Base-by-base conservation (phyloP, 2,329 filamentous ascomycete genomes). In the Pseudocercospora macadamiae region DNA sequence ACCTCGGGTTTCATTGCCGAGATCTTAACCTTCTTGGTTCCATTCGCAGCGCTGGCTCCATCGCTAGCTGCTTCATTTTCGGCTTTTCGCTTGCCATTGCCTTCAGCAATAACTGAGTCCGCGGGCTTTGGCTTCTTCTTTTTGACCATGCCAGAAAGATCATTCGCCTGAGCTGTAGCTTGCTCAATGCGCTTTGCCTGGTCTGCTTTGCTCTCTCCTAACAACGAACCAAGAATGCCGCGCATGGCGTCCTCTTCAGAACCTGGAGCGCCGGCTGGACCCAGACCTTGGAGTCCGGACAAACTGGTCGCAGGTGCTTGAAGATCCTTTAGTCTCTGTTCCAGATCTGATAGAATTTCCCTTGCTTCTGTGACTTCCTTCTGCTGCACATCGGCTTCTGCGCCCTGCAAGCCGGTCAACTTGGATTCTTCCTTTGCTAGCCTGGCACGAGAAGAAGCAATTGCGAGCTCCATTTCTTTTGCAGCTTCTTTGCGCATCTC, bases 261-360 rank as follows among this genome's bases (percentile, higher is more conserved):
- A 12, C 52, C 64, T 4, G 76, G 67, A 18, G 81, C 81, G 23
- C 76, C 80, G 14, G 78, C 75, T 12, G 79, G 73, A 23, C 80
- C 83, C 14, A 56, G 82, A 16, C 80, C 79, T 47, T 65, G 54
- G 55, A 63, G 32, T 8, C 63, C 67, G 54, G 82, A 80, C 56
- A 87, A 73, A 54, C 86, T 82, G 51, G 85, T 78, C 0, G 85
- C 85, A 3, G 86, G 84, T 57, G 82, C 83, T 58, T 84, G 84
- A 30, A 93, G 82, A 57, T 95, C 90, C 42, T 82, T 76, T 30
- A 93, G 84, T 82, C 89, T 81, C 71, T 88, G 84, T 76, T 91
- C 86, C 85, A 95, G 90, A 65, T 95, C 90, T 54, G 83, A 82
- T 48, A 93, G 82, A 65, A 95, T 86, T 61, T 92, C 88, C 75